Evolutionary conservation across 1,284 basidiomycete species (phyloP).

Genomic region (Leccinum fallax): DNA sequence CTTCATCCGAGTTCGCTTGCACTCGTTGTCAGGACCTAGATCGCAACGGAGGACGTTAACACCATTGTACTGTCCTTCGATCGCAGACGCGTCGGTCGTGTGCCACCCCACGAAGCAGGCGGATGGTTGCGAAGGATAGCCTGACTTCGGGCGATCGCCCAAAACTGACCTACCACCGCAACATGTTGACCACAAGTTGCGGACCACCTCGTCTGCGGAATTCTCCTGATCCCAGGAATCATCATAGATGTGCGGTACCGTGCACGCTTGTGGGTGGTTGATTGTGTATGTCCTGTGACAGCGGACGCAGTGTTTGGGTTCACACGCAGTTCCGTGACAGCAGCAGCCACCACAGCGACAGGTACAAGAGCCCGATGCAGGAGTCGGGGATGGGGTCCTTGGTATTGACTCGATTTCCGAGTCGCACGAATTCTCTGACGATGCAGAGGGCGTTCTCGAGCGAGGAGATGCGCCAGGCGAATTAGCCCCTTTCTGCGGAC

Average conservation of each 20-base stretch:
- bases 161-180: not conserved
- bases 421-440: not conserved
- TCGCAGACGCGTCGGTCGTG: slow-evolving; percentile 1
- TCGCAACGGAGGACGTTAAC: slow-evolving; percentile 7
- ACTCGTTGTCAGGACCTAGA: not conserved
- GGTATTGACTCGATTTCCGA: not conserved
- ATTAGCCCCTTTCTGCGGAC: not conserved
- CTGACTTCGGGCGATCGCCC: too few species aligned
- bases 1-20: not conserved
- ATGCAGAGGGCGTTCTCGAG: not conserved
- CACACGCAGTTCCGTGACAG: slow-evolving; percentile 2
- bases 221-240: not conserved
- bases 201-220: too few species aligned
- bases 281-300: slow-evolving; percentile 6
- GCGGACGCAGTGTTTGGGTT: slow-evolving; percentile 10
- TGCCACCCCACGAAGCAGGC: slow-evolving; percentile 9
- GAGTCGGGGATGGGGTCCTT: not conserved
- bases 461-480: not conserved
- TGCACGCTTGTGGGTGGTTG: slow-evolving; percentile 8
- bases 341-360: slow-evolving; percentile 9
- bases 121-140: not conserved
- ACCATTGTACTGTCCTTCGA: slow-evolving; percentile 9
- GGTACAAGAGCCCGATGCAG: slow-evolving; percentile 5
- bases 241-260: slow-evolving; percentile 2
- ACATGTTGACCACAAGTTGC: not conserved